Base-by-base conservation (phyloP, 495 filamentous ascomycete genomes). In the Penicillium waksmanii region DNA sequence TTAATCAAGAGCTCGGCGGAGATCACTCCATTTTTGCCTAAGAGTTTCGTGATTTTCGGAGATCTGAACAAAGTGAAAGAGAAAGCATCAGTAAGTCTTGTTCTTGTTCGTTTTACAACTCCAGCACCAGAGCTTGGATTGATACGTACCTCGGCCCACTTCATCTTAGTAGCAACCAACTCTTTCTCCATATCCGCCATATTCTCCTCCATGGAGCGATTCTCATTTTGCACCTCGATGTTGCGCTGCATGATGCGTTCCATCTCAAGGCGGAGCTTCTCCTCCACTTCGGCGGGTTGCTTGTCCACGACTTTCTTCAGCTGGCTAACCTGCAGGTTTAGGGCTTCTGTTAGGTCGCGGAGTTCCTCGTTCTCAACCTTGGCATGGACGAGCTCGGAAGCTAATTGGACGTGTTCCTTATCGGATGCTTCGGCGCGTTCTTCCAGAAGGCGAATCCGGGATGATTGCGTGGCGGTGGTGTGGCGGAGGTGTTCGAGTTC, bases 331-430 rank as follows among this genome's bases (percentile, higher is more conserved):
- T 97, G 92, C 23, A 87, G 85, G 64, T 83, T 88, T 50, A 98
- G 75, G 42, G 86, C 89, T 67, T 98, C 95, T 57, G 94, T 96
- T 72, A 90, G 82, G 63, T 99, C 95, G 36, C 84, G 83, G 38
- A 99, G 76, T 65, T 90, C 87, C 63, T 96, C 90, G 63, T 97
- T 97, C 64, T 96, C 90, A 7, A 99, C 92, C 74, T 98, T 97
- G 46, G 89, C 85, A 51, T 87, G 87, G 10, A 99, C 92, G 27
- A 98, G 80, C 63, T 97, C 92, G 2, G 90, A 95, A 0, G 95
- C 94, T 52, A 97, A 81, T 58, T 91, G 85, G 7, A 96, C 93
- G 71, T 99, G 96, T 74, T 99, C 95, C 50, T 86, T 86, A 65
- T 98, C 96, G 13, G 90, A 91, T 48, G 92, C 87, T 73, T 98